Percentiles rank a stretch among this genome's conserved stretches.
These are phyloP conservation scores for Hyphopichia khmerensis DNA, from an alignment of 1,139 yeast species.

Conservation along the genomic window DNA sequence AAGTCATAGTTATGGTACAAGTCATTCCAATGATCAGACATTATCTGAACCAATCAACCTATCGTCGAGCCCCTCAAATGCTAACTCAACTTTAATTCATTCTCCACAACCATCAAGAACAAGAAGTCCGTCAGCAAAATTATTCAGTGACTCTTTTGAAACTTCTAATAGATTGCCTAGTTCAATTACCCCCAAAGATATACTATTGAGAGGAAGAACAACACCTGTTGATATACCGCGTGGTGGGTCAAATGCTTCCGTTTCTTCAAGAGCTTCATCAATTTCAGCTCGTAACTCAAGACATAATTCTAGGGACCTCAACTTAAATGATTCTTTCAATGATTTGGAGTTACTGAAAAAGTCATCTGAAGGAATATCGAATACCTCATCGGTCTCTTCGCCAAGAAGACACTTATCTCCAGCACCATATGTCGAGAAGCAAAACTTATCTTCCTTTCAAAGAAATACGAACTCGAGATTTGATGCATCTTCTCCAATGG, in stretches of 20 bases:
- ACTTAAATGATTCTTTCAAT: constrained; percentile 24
- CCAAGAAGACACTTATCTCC: constrained; percentile 61
- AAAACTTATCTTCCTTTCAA: constrained; percentile 56
- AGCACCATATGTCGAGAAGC: constrained; percentile 44
- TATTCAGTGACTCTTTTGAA: constrained; percentile 42
- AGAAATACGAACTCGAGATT: constrained; percentile 36
- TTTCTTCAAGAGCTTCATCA: constrained; percentile 20
- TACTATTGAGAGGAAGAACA: constrained; percentile 31
- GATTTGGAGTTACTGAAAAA: constrained; percentile 26
- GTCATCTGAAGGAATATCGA: constrained; percentile 16
- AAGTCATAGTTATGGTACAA: too few relatives aligned
- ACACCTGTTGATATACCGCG: constrained; percentile 14
- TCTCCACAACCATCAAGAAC: constrained; percentile 37
- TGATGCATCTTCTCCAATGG: constrained; percentile 37
- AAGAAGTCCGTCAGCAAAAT: constrained; percentile 26
- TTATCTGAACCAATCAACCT: constrained; percentile 8
- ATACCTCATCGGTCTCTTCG: constrained; percentile 40
- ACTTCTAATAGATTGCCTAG: constrained; percentile 15
- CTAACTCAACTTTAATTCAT: constrained; percentile 11
- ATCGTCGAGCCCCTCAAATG: constrained; percentile 1
- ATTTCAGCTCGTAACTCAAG: constrained; percentile 9
- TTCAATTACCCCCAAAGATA: constrained; percentile 42
- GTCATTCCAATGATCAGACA: constrained; percentile 5
- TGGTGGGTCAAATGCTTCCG: constrained; percentile 11
- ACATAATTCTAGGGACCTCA: constrained; percentile 19